Conservation (phyloP, 345 rosid species). For the Pugionium dolabratum region DNA sequence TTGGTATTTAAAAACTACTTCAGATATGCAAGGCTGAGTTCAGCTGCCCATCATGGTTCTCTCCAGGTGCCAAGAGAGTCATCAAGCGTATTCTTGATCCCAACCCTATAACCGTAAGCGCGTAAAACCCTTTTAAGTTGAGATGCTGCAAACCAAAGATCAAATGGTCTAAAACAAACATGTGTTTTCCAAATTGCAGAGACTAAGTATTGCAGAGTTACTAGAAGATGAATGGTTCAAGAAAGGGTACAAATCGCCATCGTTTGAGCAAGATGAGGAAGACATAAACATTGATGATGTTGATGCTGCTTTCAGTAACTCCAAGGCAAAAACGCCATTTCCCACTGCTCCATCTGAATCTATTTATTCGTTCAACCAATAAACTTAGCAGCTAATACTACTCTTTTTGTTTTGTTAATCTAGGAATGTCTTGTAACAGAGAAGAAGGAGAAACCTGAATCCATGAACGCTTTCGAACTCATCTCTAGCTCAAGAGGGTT, state of each 20-base stretch:
- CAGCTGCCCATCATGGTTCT: constrained; percentile 80
- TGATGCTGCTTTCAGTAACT: constrained; percentile 78
- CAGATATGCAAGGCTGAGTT: constrained; percentile 77
- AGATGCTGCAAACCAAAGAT: not conserved
- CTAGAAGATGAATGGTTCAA: constrained; percentile 90
- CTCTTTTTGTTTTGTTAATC: constrained; percentile 17
- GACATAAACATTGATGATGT: constrained; percentile 76
- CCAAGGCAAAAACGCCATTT: constrained; percentile 48
- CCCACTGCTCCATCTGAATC: not conserved
- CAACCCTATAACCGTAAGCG: constrained; percentile 65
- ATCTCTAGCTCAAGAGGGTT: constrained; percentile 76
- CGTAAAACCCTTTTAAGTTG: constrained; percentile 4
- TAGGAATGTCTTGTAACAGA: constrained; percentile 80
- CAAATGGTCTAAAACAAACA: constrained; percentile 20
- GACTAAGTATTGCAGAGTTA: constrained; percentile 71
- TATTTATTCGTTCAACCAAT: not conserved
- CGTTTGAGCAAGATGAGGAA: constrained; percentile 71
- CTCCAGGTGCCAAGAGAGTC: constrained; percentile 68
- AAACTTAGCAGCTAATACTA: not conserved
- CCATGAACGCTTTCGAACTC: constrained; percentile 95
- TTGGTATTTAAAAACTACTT: constrained; percentile 26
- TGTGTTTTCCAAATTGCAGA: constrained; percentile 44
- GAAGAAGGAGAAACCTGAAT: constrained; percentile 80
- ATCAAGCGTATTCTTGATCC: constrained; percentile 84
- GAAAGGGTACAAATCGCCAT: constrained; percentile 74